These are phyloP conservation scores for Fraxinus americana DNA, from an alignment of 257 asterid genomes.

Conservation along the genomic window DNA sequence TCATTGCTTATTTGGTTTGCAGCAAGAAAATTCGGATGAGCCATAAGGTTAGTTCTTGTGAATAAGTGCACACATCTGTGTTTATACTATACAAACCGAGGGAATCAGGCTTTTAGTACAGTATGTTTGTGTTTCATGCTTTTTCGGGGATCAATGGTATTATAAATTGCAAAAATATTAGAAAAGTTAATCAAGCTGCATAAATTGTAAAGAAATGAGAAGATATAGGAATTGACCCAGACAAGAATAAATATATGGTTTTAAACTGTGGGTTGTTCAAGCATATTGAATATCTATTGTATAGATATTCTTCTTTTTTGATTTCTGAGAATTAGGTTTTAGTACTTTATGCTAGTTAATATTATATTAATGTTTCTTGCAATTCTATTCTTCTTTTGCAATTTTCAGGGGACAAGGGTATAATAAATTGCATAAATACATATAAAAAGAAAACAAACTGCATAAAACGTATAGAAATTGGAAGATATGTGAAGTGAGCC, in stretches of 20 bases:
- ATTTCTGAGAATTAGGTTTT: neutral
- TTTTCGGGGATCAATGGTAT: neutral
- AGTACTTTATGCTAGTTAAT: neutral
- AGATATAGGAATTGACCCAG: neutral
- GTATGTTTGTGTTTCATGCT: neutral
- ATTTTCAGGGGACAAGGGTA: neutral
- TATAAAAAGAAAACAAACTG: neutral
- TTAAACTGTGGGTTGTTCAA: neutral
- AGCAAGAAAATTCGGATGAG: slow-evolving; percentile 88
- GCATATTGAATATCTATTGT: neutral
- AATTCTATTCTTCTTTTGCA: neutral
- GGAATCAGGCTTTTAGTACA: neutral
- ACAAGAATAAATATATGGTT: neutral
- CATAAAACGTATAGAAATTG: neutral
- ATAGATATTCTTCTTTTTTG: neutral
- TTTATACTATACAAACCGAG: slow-evolving; percentile 11
- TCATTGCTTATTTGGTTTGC: slow-evolving; percentile 26
- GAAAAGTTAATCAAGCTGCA: neutral
- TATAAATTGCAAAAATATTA: neutral
- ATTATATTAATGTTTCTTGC: neutral
- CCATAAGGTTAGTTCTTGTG: slow-evolving; percentile 63
- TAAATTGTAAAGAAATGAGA: neutral
- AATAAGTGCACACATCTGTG: slow-evolving; percentile 4
- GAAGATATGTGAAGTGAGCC: neutral
- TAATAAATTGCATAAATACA: neutral